Conservation (phyloP, 1,139 yeast species). For the Suhomyces ambrosiae region DNA sequence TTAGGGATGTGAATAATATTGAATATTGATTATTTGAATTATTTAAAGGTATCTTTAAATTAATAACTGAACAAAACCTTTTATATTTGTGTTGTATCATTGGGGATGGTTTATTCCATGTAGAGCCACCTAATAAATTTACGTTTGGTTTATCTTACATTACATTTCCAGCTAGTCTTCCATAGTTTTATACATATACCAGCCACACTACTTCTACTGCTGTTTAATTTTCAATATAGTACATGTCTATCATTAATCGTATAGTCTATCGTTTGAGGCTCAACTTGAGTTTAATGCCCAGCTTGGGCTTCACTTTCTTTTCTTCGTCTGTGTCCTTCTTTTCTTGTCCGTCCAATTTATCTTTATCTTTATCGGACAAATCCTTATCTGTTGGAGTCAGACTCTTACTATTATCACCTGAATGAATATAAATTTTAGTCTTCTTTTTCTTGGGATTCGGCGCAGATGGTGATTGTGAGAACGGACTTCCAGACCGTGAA, state of each 20-base stretch:
- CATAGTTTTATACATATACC: too few species aligned
- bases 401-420: constrained; percentile 18
- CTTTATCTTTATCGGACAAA: constrained; percentile 6
- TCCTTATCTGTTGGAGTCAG: constrained; percentile 12
- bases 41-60: too few species aligned
- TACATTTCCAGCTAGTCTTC: background rate
- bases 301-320: constrained; percentile 9
- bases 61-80: too few species aligned
- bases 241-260: constrained; percentile 8
- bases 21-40: too few species aligned
- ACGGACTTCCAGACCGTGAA: constrained; percentile 29
- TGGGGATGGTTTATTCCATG: too few species aligned
- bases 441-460: constrained; percentile 23
- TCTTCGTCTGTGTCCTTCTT: constrained; percentile 3
- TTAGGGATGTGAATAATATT: too few species aligned
- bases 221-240: background rate
- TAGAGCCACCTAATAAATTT: too few species aligned
- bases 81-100: too few species aligned
- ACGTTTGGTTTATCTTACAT: background rate
- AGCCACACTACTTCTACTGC: background rate
- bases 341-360: constrained; percentile 7
- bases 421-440: constrained; percentile 28
- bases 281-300: constrained; percentile 26
- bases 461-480: constrained; percentile 18
- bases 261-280: constrained; percentile 19